A percentile compares a stretch with the other conserved stretches of the same genome.
phyloP scores from a whole-genome alignment of 805 yeast species.

The Ogataea corticis region DNA sequence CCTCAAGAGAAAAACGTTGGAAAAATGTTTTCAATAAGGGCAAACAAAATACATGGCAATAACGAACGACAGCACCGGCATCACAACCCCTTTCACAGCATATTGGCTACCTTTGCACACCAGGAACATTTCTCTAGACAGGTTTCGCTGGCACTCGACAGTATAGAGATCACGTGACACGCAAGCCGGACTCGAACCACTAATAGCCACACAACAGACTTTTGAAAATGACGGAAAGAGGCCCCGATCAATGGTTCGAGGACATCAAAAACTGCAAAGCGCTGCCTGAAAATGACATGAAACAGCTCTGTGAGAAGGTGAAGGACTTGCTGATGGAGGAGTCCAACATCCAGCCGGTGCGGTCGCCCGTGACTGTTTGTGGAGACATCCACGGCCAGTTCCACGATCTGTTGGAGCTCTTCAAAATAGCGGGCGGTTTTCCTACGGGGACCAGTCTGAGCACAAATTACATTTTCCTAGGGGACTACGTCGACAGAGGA shows the following conservation, averaged over 20 bases:
- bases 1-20: neutral
- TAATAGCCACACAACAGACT: neutral
- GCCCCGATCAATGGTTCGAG: constrained; percentile 97
- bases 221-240: constrained; percentile 58
- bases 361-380: constrained; percentile 91
- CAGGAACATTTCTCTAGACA: neutral
- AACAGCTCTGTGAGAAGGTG: constrained; percentile 91
- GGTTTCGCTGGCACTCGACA: neutral
- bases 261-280: constrained; percentile 88
- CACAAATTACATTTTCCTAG: constrained; percentile 76
- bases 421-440: constrained; percentile 88
- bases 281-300: constrained; percentile 90
- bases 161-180: constrained; percentile 2
- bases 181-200: constrained; percentile 5
- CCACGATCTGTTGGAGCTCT: constrained; percentile 88
- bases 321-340: constrained; percentile 96
- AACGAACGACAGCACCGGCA: neutral
- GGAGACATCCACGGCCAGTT: constrained; percentile 99
- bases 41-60: neutral
- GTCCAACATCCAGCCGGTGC: constrained; percentile 91
- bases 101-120: neutral
- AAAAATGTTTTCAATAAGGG: neutral
- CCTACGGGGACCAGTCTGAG: constrained; percentile 59
- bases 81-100: neutral
- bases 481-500: constrained; percentile 98